Percentiles rank a stretch among this genome's conserved stretches.
Evolutionary conservation across 495 filamentous ascomycete species (phyloP).

Genomic region (Viridothelium virens): DNA sequence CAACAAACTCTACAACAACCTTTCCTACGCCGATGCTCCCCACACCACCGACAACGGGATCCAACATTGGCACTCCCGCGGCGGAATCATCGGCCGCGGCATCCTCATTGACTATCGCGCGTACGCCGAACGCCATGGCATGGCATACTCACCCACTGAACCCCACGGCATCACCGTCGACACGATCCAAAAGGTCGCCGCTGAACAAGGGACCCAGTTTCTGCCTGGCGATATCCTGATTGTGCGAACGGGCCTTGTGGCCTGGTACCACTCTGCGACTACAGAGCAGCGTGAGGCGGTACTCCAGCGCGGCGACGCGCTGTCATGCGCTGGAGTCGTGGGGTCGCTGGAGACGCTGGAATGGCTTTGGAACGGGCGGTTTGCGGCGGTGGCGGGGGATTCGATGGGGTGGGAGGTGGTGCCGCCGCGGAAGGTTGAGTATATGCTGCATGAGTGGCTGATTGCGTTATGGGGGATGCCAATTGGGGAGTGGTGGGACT

Average conservation of each 20-base stretch:
- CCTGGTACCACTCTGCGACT: conserved; percentile 37
- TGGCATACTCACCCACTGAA: conserved; percentile 36
- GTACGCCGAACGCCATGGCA: conserved; percentile 37
- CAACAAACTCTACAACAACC: conserved; percentile 19
- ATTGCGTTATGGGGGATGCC: conserved; percentile 50
- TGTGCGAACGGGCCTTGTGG: conserved; percentile 45
- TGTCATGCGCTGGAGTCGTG: conserved; percentile 42
- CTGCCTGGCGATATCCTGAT: conserved; percentile 50
- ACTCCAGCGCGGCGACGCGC: conserved; percentile 21
- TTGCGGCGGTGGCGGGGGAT: conserved; percentile 49
- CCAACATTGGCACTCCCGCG: conserved; percentile 21
- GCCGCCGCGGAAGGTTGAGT: conserved; percentile 25
- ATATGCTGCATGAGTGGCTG: conserved; percentile 46
- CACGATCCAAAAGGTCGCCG: conserved; percentile 37
- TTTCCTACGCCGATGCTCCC: conserved; percentile 15
- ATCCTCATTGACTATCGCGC: conserved; percentile 47
- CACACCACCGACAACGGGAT: conserved; percentile 21
- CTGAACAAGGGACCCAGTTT: conserved; percentile 34
- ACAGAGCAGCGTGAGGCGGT: conserved; percentile 30
- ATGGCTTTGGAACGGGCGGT: conserved; percentile 46
- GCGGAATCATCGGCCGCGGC: conserved; percentile 46
- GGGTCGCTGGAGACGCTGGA: conserved; percentile 37
- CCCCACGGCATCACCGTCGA: conserved; percentile 38
- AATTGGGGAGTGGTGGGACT: conserved; percentile 54
- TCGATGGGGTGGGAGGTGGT: conserved; percentile 41